Evolutionary conservation across 441 rosid species (phyloP).

Genomic region (Gossypium laxum): DNA sequence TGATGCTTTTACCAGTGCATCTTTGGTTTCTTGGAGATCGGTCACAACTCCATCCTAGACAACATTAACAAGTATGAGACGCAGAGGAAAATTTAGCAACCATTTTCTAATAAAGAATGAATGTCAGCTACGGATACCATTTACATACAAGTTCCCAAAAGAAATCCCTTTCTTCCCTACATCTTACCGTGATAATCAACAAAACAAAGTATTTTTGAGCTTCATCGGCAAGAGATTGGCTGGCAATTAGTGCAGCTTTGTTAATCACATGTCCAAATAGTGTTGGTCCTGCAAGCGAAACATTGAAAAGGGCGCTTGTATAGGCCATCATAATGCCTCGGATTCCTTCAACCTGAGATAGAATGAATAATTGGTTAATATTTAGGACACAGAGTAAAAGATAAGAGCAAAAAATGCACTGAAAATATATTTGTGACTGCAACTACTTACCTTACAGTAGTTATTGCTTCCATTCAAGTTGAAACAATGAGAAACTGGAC

Average conservation of each 20-base stretch:
- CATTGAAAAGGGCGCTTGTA: conserved; percentile 65
- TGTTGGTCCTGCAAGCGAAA: conserved; percentile 91
- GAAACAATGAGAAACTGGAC: conserved; percentile 86
- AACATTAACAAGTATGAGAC: not conserved
- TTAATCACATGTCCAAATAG: conserved; percentile 78
- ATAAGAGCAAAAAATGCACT: not conserved
- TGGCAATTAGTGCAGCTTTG: conserved; percentile 57
- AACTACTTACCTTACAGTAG: conserved; percentile 51
- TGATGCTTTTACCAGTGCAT: conserved; percentile 78
- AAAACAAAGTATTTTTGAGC: conserved; percentile 54
- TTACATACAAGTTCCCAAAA: not conserved
- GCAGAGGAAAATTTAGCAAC: conserved; percentile 10
- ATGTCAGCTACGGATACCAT: too few relatives aligned
- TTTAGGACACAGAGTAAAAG: not conserved
- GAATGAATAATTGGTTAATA: conserved; percentile 10
- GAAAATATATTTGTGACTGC: conserved; percentile 7
- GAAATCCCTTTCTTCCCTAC: not conserved
- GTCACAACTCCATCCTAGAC: conserved; percentile 83
- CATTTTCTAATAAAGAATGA: not conserved
- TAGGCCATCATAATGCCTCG: conserved; percentile 77
- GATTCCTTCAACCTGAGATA: conserved; percentile 74
- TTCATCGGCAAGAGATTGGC: conserved; percentile 54
- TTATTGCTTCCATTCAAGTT: conserved; percentile 76
- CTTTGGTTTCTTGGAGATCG: conserved; percentile 89
- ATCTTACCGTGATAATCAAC: conserved; percentile 72